phyloP scores from a whole-genome alignment of 768 basidiomycete genomes.

The Pulveroboletus sp. region DNA sequence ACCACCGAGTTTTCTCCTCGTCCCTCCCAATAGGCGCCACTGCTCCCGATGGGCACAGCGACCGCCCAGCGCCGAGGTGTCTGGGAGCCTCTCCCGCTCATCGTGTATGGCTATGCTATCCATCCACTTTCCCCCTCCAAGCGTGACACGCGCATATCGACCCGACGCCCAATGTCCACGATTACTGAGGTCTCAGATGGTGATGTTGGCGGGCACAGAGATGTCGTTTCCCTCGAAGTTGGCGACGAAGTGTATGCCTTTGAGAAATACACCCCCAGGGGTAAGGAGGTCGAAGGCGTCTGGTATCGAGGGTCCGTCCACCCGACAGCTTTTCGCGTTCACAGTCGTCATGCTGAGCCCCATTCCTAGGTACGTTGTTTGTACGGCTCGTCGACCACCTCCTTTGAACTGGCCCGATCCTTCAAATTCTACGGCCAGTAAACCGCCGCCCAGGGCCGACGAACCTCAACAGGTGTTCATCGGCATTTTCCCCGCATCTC shows the following conservation, averaged over 20 bases:
- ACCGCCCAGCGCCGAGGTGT: conserved; percentile 37
- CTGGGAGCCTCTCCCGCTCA: conserved; percentile 63
- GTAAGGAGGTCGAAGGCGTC: conserved; percentile 68
- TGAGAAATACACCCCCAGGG: conserved; percentile 76
- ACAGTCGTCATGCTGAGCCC: not conserved
- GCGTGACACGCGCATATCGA: conserved; percentile 62
- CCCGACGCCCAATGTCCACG: conserved; percentile 36
- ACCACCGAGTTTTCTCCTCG: not conserved
- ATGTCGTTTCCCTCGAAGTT: conserved; percentile 84
- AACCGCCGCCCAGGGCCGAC: conserved; percentile 55
- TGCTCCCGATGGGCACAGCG: conserved; percentile 16
- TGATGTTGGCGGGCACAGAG: conserved; percentile 60
- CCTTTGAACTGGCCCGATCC: conserved; percentile 69
- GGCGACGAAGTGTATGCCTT: conserved; percentile 98
- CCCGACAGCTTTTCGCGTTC: not conserved
- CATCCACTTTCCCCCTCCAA: conserved; percentile 77
- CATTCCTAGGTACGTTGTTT: conserved; percentile 71
- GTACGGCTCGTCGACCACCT: conserved; percentile 65
- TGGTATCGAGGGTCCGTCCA: conserved; percentile 92
- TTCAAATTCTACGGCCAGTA: conserved; percentile 29
- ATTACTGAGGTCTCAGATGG: conserved; percentile 49
- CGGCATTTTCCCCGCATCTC: conserved; percentile 89
- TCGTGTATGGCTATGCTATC: conserved; percentile 89
- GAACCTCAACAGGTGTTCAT: conserved; percentile 87
- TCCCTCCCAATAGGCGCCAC: not conserved